Evolutionary conservation across 2,329 filamentous ascomycete species (phyloP).

Genomic region (Lecanicillium sp.): DNA sequence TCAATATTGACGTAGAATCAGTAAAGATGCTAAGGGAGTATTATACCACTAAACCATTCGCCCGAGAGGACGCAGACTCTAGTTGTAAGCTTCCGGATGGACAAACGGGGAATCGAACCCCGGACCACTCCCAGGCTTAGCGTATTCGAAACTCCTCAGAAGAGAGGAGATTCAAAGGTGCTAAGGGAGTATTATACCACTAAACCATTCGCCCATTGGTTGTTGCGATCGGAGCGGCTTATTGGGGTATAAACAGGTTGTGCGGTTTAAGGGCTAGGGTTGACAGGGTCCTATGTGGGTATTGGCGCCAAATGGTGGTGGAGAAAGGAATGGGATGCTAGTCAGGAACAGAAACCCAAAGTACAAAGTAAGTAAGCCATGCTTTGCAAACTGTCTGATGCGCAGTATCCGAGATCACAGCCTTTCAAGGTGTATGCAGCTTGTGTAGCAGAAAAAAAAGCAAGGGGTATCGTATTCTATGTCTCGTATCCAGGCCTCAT

Average conservation of each 20-base stretch:
- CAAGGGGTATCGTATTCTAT: too few species aligned
- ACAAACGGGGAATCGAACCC: slow-evolving; percentile 7
- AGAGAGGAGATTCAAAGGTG: slow-evolving; percentile 3
- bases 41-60: slow-evolving; percentile 6
- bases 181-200: slow-evolving; percentile 13
- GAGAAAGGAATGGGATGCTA: slow-evolving; percentile 5
- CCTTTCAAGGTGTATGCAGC: too few species aligned
- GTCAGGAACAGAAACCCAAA: background rate
- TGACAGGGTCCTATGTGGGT: background rate
- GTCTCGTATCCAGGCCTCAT: slow-evolving; percentile 10
- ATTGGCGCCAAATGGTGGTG: background rate
- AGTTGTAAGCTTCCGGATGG: background rate
- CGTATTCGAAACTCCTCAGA: background rate
- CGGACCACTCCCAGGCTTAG: slow-evolving; percentile 4
- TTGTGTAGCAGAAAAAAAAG: too few species aligned
- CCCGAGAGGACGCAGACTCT: background rate
- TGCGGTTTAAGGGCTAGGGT: slow-evolving; percentile 5
- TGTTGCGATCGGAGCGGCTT: slow-evolving; percentile 1
- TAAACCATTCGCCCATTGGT: slow-evolving; percentile 12
- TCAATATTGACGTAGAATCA: background rate
- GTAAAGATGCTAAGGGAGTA: slow-evolving; percentile 3
- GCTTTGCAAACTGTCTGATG: too few species aligned
- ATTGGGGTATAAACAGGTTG: slow-evolving; percentile 6
- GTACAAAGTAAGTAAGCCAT: too few species aligned
- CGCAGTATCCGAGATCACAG: too few species aligned